phyloP scores from a whole-genome alignment of 208 protist species.

The Zelonia costaricensis region DNA sequence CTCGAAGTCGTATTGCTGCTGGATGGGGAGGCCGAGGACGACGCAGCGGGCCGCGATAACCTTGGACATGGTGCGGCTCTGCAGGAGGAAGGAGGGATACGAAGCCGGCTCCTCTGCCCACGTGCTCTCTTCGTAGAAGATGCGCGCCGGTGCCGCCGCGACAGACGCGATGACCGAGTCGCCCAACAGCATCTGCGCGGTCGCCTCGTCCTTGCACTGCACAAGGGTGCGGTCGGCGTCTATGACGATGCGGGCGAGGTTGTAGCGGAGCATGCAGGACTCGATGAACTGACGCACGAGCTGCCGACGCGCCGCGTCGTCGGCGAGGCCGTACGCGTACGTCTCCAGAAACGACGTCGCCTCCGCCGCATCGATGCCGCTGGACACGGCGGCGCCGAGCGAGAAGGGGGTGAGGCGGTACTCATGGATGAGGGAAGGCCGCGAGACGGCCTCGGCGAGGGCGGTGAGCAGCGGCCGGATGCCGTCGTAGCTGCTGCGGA shows the following conservation, averaged over 20 bases:
- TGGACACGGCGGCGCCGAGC: conserved; percentile 96
- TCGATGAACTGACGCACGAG: conserved; percentile 60
- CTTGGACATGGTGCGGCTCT: conserved; percentile 63
- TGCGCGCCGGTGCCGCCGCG: conserved; percentile 32
- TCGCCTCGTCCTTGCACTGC: conserved; percentile 61
- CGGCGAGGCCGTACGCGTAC: conserved; percentile 76
- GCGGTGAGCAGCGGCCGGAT: conserved; percentile 53
- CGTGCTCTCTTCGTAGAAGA: conserved; percentile 26
- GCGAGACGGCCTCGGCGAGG: conserved; percentile 95
- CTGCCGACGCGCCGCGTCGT: conserved; percentile 4
- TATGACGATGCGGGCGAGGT: conserved; percentile 75
- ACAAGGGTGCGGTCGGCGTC: conserved; percentile 60
- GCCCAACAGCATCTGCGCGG: conserved; percentile 45
- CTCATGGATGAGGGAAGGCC: conserved; percentile 96
- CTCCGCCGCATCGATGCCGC: conserved; percentile 86
- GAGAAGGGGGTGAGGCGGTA: conserved; percentile 98
- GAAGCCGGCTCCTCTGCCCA: conserved; percentile 28
- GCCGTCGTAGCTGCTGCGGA: conserved; percentile 47
- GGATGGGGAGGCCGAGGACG: conserved; percentile 71
- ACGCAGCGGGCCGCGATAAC: conserved; percentile 74
- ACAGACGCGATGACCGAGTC: conserved; percentile 62
- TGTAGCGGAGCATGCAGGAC: conserved; percentile 77
- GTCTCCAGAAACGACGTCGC: conserved; percentile 89
- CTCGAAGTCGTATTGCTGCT: conserved; percentile 89
- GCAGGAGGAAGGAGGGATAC: conserved; percentile 45